Percentiles rank a stretch among this genome's conserved stretches.
Conservation (phyloP, 2,329 filamentous ascomycete species). For the Colletotrichum tropicicola region DNA sequence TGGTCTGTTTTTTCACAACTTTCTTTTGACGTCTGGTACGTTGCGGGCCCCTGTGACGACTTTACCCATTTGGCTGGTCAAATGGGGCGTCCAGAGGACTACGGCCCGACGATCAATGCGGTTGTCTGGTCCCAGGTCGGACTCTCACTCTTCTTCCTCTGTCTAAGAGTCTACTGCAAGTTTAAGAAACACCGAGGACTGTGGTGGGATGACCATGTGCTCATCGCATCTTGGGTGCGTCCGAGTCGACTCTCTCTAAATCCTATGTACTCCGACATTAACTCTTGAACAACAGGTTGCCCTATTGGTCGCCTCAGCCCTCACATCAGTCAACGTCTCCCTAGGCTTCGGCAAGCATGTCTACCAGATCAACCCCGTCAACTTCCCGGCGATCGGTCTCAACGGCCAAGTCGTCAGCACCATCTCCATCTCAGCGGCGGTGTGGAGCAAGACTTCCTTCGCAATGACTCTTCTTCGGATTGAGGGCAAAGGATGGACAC, state of each 20-base stretch:
- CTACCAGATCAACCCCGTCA: constrained; percentile 15
- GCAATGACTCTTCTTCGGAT: constrained; percentile 46
- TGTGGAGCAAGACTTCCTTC: constrained; percentile 48
- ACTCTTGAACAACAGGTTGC: neutral
- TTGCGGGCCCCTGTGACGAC: neutral
- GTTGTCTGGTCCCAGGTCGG: constrained; percentile 33
- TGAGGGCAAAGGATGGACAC: constrained; percentile 35
- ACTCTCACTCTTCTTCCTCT: constrained; percentile 32
- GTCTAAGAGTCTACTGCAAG: constrained; percentile 36
- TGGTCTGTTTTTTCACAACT: constrained; percentile 6
- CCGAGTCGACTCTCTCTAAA: neutral
- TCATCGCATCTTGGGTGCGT: constrained; percentile 37
- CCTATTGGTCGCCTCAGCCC: neutral
- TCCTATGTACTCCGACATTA: neutral
- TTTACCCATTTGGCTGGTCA: constrained; percentile 2
- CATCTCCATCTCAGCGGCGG: constrained; percentile 44
- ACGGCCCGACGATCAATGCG: constrained; percentile 22
- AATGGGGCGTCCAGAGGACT: constrained; percentile 22
- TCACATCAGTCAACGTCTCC: constrained; percentile 6
- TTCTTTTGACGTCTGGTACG: constrained; percentile 1
- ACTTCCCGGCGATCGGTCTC: constrained; percentile 24
- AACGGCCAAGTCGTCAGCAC: constrained; percentile 38
- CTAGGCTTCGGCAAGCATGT: constrained; percentile 33
- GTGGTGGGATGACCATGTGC: constrained; percentile 40
- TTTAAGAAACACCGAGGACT: constrained; percentile 33